Base-by-base conservation (phyloP, 129 eudicot species). In the Pittosporum tobira region DNA sequence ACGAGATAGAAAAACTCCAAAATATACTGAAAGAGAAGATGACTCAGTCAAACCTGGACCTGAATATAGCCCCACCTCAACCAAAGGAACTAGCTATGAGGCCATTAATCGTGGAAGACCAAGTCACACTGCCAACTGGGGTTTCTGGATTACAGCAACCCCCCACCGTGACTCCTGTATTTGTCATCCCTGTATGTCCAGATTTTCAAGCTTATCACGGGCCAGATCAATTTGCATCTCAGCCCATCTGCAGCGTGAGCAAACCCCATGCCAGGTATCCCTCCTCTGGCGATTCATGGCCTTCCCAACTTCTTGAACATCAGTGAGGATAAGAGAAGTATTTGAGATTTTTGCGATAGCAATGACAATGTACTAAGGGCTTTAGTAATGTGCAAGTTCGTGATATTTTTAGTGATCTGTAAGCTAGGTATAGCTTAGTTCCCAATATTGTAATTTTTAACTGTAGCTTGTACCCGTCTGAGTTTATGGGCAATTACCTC, bases 251-350 rank as follows among this genome's bases (percentile, higher is more conserved):
- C 9, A 46, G 60, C 34, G 89, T 88, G 63, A 81, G 90, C 71
- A 88, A 84, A 68, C 96, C 96, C 24, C 77, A 74, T 53, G 80
- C 96, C 24, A 67, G 96, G 65, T 84, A 88, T 67, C 96, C 96
- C n/a, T 76, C 90, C 10, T 68, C 88, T 0, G 75, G 77, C 12
- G 96, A 88, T 71, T 77, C 77, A 9, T 88, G 96, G 96, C 83
- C 94, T 38, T 84, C 75, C 29, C 82, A 75, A 34, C 71, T 88
- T 36, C 90, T 88, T 52, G 73, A 70, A 36, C 83, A 84, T 72
- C 47, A 59, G 24, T 56, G 71, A 36, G 73, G 46, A 57, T 43
- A 43, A 36, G 63, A 50, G 16, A 24, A 36, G 49, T 57, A 51
- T 59, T 43, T 15, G 19, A 40, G 37, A n/a, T n/a, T 16, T 37